A percentile compares a stretch with the other conserved stretches of the same genome.
phyloP scores from a whole-genome alignment of 2,329 filamentous ascomycete species.

The Xylaria sp. region DNA sequence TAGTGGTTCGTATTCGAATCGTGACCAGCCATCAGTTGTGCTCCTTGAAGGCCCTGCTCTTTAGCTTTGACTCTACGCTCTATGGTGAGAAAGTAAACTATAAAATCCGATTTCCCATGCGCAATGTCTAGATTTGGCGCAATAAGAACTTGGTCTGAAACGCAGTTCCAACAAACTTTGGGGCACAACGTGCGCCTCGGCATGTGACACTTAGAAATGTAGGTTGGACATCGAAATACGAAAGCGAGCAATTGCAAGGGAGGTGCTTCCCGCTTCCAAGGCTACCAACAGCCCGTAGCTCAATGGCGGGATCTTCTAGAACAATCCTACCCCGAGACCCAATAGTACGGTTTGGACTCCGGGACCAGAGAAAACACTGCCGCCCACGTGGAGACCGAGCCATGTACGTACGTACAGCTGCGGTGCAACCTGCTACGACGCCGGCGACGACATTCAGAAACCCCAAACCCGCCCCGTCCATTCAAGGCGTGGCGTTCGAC shows the following conservation, averaged over 20 bases:
- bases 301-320: conserved; percentile 5
- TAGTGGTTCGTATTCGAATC: neutral
- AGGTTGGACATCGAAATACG: neutral
- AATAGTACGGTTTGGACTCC: conserved; percentile 1
- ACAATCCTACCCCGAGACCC: conserved; percentile 10
- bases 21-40: conserved; percentile 19
- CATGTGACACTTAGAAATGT: neutral
- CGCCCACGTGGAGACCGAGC: conserved; percentile 23
- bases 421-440: conserved; percentile 21
- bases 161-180: neutral
- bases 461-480: neutral
- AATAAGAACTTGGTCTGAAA: neutral
- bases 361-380: neutral
- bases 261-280: neutral
- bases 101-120: neutral
- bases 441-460: neutral
- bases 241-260: neutral
- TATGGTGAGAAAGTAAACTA: too few relatives aligned
- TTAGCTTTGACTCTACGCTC: neutral
- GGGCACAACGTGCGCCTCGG: conserved; percentile 10
- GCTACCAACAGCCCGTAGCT: neutral
- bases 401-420: conserved; percentile 7
- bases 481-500: neutral
- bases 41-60: neutral
- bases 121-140: neutral